Conservation (phyloP, 306 rosid genomes). For the Inga laurina region DNA sequence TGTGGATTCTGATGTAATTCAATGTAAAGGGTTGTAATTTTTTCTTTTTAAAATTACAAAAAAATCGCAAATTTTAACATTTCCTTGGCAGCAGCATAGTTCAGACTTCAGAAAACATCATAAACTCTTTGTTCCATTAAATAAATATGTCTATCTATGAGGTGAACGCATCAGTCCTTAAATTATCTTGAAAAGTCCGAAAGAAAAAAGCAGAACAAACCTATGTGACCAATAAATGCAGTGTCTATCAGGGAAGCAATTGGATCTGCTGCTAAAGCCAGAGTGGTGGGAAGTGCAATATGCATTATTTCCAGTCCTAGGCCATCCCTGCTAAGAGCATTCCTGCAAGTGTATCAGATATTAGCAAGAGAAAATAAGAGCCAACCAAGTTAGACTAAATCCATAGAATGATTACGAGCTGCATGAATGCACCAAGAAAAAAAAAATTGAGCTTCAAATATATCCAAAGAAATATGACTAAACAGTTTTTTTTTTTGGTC, state of each 20-base stretch:
- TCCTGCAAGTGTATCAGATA: slow-evolving; percentile 22
- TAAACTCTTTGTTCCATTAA: background rate
- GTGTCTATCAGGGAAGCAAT: slow-evolving; percentile 51
- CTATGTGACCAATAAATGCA: slow-evolving; percentile 51
- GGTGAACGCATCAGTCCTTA: background rate
- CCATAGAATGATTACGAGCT: background rate
- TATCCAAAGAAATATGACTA: background rate
- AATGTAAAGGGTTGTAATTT: too few relatives aligned
- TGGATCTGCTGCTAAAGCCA: slow-evolving; percentile 55
- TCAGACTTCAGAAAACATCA: background rate
- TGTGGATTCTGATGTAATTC: too few relatives aligned
- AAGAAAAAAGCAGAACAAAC: slow-evolving; percentile 26
- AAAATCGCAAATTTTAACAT: too few relatives aligned
- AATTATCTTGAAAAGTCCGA: background rate
- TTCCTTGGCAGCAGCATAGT: too few relatives aligned
- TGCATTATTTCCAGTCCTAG: slow-evolving; percentile 45
- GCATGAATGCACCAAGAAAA: background rate
- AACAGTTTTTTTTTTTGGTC: background rate
- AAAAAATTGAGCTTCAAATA: background rate
- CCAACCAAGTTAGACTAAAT: background rate
- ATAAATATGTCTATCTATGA: background rate
- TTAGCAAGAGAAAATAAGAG: too few relatives aligned
- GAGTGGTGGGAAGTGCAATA: slow-evolving; percentile 42
- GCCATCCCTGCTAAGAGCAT: slow-evolving; percentile 34
- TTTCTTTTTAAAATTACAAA: too few relatives aligned